A percentile compares a stretch with the other conserved stretches of the same genome.
Conservation (phyloP, 768 basidiomycete species). For the Mycena venus region DNA sequence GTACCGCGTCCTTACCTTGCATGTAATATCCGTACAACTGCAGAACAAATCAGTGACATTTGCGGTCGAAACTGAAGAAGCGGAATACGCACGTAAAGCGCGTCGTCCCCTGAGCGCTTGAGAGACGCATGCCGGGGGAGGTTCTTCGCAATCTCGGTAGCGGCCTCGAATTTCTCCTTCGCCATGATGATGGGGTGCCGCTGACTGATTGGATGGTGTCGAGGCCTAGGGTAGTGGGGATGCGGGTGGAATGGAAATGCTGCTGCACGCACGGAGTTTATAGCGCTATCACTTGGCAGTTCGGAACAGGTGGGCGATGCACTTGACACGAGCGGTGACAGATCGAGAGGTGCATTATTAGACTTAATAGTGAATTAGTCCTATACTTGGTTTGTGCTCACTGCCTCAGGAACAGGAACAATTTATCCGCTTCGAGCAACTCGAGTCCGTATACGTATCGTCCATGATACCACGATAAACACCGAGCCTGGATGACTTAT, state of each 20-base stretch:
- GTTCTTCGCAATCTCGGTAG: conserved; percentile 12
- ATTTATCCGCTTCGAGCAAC: not conserved
- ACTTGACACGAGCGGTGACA: too few species aligned
- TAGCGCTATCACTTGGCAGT: too few species aligned
- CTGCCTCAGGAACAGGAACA: not conserved
- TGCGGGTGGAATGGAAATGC: not conserved
- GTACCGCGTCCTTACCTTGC: too few species aligned
- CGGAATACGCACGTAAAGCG: conserved; percentile 7
- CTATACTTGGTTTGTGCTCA: not conserved
- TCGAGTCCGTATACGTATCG: too few species aligned
- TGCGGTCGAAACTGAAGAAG: not conserved
- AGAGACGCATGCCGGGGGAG: conserved; percentile 9
- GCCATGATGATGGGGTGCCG: too few species aligned
- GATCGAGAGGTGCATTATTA: too few species aligned
- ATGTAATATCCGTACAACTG: conserved; percentile 18
- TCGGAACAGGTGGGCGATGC: too few species aligned
- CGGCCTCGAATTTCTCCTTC: conserved; percentile 15
- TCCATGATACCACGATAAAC: too few species aligned
- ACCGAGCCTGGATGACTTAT: too few species aligned
- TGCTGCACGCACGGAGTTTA: too few species aligned
- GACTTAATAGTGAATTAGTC: not conserved
- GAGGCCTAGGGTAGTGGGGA: not conserved
- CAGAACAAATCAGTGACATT: not conserved
- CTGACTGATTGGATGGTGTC: too few species aligned
- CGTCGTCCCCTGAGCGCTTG: conserved; percentile 12